These are phyloP conservation scores for Anethum foeniculum DNA, from an alignment of 140 eudicot species.

Conservation along the genomic window DNA sequence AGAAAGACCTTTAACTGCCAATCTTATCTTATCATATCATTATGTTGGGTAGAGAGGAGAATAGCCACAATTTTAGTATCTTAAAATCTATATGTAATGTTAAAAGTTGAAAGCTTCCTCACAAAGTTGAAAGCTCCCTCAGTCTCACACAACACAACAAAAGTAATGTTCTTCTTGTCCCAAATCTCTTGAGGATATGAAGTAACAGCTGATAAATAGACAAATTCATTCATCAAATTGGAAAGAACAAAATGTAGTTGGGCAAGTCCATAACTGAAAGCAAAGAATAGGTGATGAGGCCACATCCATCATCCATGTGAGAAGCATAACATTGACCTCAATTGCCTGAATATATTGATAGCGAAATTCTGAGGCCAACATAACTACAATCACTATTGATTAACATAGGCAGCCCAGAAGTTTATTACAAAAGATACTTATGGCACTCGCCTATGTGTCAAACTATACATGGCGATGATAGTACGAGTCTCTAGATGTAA, in stretches of 20 bases:
- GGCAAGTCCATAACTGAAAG: neutral
- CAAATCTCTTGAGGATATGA: neutral
- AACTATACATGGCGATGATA: neutral
- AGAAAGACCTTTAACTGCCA: slow-evolving; percentile 3
- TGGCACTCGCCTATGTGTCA: neutral
- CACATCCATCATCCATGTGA: neutral
- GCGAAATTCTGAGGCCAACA: neutral
- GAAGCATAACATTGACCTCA: neutral
- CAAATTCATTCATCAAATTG: neutral
- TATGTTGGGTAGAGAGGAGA: neutral
- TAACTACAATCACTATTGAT: neutral
- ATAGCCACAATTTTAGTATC: slow-evolving; percentile 1
- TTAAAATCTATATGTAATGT: neutral
- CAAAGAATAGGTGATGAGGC: neutral
- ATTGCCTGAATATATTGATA: neutral
- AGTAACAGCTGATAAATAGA: neutral
- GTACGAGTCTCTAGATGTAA: neutral
- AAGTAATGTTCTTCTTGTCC: slow-evolving; percentile 2
- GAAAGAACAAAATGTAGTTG: neutral
- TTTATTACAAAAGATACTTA: neutral
- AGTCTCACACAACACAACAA: neutral
- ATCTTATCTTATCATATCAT: neutral
- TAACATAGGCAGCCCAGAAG: neutral
- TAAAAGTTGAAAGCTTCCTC: neutral
- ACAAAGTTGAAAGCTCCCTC: neutral